Evolutionary conservation across 495 filamentous ascomycete species (phyloP).

Genomic region (Trichoderma gamsii): DNA sequence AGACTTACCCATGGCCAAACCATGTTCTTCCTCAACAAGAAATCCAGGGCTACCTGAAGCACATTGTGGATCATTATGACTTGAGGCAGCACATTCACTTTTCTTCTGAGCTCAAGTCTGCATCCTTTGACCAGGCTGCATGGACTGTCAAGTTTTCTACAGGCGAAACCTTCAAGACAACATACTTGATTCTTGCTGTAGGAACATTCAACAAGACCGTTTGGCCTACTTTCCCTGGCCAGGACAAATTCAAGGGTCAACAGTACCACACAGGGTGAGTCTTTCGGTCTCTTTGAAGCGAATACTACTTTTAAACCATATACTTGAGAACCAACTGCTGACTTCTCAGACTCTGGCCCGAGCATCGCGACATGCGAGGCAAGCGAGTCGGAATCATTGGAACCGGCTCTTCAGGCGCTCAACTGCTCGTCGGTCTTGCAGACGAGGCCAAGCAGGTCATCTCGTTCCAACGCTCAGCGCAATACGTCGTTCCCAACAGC

Average conservation of each 20-base stretch:
- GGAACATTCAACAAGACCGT: neutral
- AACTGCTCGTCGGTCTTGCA: neutral
- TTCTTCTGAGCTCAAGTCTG: neutral
- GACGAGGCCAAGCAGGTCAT: neutral
- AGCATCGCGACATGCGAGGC: neutral
- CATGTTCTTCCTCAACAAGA: neutral
- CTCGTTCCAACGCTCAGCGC: neutral
- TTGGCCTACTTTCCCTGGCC: neutral
- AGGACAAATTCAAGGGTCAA: neutral
- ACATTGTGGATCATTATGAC: neutral
- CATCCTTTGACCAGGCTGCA: no score
- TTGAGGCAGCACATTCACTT: neutral
- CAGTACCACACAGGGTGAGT: neutral
- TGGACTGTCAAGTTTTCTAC: neutral
- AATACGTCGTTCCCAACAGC: neutral
- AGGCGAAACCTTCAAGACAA: neutral
- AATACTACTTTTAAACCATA: no score
- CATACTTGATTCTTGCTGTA: neutral
- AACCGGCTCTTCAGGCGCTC: neutral
- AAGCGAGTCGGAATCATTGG: neutral
- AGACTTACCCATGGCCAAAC: slow-evolving; percentile 38
- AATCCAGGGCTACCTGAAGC: neutral
- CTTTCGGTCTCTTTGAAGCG: no score
- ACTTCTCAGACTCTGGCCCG: no score
- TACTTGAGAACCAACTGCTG: no score